Base-by-base conservation (phyloP, 2,329 filamentous ascomycete genomes). In the Neurospora crassa region DNA sequence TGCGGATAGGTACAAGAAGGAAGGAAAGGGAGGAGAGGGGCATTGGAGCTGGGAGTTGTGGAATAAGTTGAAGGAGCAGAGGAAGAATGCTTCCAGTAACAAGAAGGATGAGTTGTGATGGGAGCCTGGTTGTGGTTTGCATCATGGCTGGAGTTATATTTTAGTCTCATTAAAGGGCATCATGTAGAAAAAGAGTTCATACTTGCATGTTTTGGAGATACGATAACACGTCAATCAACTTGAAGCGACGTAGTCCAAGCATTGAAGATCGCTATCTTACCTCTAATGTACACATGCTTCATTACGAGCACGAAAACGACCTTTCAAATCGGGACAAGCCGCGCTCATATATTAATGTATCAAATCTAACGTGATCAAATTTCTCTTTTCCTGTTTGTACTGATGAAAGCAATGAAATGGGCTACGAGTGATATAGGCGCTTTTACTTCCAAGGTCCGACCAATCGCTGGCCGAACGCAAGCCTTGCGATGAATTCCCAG, bases 31-130 rank as follows among this genome's bases (percentile, higher is more conserved):
- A 63, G 53, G 53, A 8, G 78, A 78, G 67, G 77, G 75, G 1
- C 81, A 85, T 69, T 88, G 86, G 86, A 86, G 84, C 70, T 76
- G 77, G 70, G 83, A 84, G 71, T 72, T 85, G 72, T 75, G 78
- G 71, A 74, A 79, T 63, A 79, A 79, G 70, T 75, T 85, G 70
- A 77, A 75, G 63, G 77, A 81, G 75, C 74, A 76, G 73, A 74
- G 75, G 69, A 75, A 71, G 70, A 72, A 18, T n/a, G 63, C 41
- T 63, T 63, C 37, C 24, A 71, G 75, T 70, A 70, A 68, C 11
- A 80, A 41, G 12, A 74, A 73, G 69, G 63, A 70, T 42, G 72
- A 75, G 71, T 24, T 75, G 68, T 74, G 42, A 71, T 34, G 53
- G 16, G 11, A 37, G 24, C 10, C 16, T 5, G 29, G 5, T 63